Evolutionary conservation across 148 eudicot genomes (phyloP).

Genomic region (Amaranthus palmeri): DNA sequence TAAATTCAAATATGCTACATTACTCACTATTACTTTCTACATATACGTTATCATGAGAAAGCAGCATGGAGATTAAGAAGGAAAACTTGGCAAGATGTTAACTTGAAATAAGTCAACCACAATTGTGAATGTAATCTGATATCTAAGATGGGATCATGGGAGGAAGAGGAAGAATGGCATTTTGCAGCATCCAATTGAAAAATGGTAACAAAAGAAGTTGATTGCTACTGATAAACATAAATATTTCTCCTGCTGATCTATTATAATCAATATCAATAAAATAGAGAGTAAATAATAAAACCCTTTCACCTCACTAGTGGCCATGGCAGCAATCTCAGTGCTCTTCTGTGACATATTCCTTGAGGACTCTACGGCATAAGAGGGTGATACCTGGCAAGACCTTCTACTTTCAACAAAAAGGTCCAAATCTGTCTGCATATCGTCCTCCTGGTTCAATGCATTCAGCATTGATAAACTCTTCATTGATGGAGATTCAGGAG

Average conservation of each 20-base stretch:
- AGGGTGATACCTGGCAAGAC: constrained; percentile 46
- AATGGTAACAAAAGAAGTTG: neutral
- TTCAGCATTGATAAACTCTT: constrained; percentile 33
- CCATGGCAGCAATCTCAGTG: constrained; percentile 38
- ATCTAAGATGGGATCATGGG: too few species aligned
- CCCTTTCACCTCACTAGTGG: constrained; percentile 41
- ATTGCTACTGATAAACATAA: neutral
- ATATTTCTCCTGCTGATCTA: too few species aligned
- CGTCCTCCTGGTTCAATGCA: constrained; percentile 43
- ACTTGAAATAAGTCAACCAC: too few species aligned
- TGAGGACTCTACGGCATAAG: constrained; percentile 45
- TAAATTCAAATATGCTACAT: too few species aligned
- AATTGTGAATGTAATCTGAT: too few species aligned
- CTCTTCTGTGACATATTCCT: constrained; percentile 43
- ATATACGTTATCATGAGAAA: too few species aligned
- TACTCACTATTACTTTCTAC: too few species aligned
- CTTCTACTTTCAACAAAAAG: constrained; percentile 48
- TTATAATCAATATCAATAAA: neutral
- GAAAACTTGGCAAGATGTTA: too few species aligned
- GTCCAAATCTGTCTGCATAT: constrained; percentile 42
- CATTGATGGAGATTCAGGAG: constrained; percentile 50
- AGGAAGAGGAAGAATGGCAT: neutral
- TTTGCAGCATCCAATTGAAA: neutral
- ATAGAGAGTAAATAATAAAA: neutral
- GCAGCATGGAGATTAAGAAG: too few species aligned